These are phyloP conservation scores for Colletotrichum orchidophilum DNA, from an alignment of 2,329 filamentous ascomycete genomes.

Conservation along the genomic window DNA sequence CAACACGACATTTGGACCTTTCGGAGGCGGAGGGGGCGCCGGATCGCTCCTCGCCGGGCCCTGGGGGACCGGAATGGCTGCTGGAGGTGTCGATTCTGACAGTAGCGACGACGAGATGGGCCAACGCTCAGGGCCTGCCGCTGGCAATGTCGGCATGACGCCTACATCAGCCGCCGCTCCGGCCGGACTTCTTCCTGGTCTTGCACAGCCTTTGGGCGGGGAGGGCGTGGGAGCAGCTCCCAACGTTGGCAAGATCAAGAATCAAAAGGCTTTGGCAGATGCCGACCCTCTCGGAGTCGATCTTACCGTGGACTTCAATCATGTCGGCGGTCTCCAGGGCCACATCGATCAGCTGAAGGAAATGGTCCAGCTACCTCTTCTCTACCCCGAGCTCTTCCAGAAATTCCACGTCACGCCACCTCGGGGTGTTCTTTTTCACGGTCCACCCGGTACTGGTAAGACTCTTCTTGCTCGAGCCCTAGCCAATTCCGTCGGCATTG, in stretches of 20 bases:
- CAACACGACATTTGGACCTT: conserved; percentile 91
- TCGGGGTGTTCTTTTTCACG: conserved; percentile 94
- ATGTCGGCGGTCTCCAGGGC: conserved; percentile 89
- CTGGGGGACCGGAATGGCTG: conserved; percentile 73
- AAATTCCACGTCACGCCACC: conserved; percentile 94
- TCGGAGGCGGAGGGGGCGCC: conserved; percentile 80
- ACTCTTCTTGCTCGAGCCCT: conserved; percentile 94
- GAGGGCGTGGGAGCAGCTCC: conserved; percentile 62
- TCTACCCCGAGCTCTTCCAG: conserved; percentile 94
- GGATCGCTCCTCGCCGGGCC: conserved; percentile 78
- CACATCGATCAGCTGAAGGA: conserved; percentile 98
- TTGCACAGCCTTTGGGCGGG: conserved; percentile 45
- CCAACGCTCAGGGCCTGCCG: conserved; percentile 61
- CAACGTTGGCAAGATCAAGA: conserved; percentile 93
- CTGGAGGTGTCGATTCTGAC: conserved; percentile 88
- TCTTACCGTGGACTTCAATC: conserved; percentile 90
- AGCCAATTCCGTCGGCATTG: conserved; percentile 87
- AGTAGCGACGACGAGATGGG: conserved; percentile 94
- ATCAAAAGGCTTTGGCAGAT: conserved; percentile 90
- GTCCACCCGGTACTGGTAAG: conserved; percentile 96
- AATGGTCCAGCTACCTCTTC: conserved; percentile 93
- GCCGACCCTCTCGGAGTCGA: conserved; percentile 95
- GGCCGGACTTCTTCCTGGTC: conserved; percentile 53
- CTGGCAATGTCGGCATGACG: conserved; percentile 67
- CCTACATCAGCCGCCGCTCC: conserved; percentile 60